A percentile compares a stretch with the other conserved stretches of the same genome.
Conservation (phyloP, 2,329 filamentous ascomycete genomes). For the Madurella mycetomatis region DNA sequence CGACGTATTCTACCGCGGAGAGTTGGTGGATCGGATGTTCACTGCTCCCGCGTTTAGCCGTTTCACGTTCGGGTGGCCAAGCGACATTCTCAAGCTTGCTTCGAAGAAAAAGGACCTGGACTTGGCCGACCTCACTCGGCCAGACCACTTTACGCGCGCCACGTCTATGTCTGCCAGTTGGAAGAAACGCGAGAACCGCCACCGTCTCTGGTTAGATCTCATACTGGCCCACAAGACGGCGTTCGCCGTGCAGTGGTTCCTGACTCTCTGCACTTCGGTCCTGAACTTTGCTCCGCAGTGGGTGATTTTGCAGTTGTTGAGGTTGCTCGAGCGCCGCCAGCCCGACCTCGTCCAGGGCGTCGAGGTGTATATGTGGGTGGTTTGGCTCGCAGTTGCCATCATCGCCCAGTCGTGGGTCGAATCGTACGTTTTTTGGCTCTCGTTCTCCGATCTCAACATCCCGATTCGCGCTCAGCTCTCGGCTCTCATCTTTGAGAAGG, state of each 20-base stretch:
- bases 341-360: conserved; percentile 42
- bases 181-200: conserved; percentile 42
- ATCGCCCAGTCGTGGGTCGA: conserved; percentile 58
- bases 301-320: conserved; percentile 62
- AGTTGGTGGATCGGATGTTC: conserved; percentile 58
- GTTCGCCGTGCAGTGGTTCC: conserved; percentile 54
- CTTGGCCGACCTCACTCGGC: conserved; percentile 56
- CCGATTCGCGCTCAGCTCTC: conserved; percentile 67
- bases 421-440: conserved; percentile 62
- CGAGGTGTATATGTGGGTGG: conserved; percentile 64
- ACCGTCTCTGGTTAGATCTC: conserved; percentile 57
- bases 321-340: conserved; percentile 55
- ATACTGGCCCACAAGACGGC: conserved; percentile 52
- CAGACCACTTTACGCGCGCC: conserved; percentile 52
- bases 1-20: conserved; percentile 56
- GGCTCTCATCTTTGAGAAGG: conserved; percentile 70
- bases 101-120: conserved; percentile 56
- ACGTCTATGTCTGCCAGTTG: conserved; percentile 48
- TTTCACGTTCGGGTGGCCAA: conserved; percentile 64
- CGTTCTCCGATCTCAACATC: conserved; percentile 57
- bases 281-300: conserved; percentile 68
- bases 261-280: conserved; percentile 51
- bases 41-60: conserved; percentile 57
- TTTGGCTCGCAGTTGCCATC: conserved; percentile 57
- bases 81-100: conserved; percentile 50